A percentile compares a stretch with the other conserved stretches of the same genome.
These are phyloP conservation scores for Penicillium cinerascens DNA, from an alignment of 495 filamentous ascomycete species.

Conservation along the genomic window DNA sequence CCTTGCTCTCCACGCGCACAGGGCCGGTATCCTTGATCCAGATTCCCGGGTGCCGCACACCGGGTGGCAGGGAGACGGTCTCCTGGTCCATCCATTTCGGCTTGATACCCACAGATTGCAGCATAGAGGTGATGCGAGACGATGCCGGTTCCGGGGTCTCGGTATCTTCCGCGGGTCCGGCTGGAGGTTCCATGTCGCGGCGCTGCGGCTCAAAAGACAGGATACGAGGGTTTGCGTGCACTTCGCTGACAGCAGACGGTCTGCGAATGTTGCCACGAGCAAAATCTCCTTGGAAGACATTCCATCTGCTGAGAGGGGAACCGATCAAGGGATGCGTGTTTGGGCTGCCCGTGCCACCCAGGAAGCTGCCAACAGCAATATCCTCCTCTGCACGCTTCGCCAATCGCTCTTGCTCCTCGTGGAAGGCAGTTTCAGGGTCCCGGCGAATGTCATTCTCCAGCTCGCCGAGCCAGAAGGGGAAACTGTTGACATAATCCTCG, in stretches of 20 bases:
- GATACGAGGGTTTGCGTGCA: slow-evolving; percentile 18
- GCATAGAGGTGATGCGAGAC: slow-evolving; percentile 51
- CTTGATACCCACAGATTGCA: slow-evolving; percentile 72
- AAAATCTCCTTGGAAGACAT: slow-evolving; percentile 12
- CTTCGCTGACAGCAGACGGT: slow-evolving; percentile 16
- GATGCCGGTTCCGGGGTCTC: slow-evolving; percentile 10
- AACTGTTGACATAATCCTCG: slow-evolving; percentile 91
- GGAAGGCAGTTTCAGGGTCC: slow-evolving; percentile 87
- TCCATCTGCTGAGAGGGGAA: slow-evolving; percentile 48
- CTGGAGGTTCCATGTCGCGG: not conserved
- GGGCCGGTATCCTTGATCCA: slow-evolving; percentile 94
- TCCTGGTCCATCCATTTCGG: slow-evolving; percentile 57
- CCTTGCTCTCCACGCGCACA: slow-evolving; percentile 89
- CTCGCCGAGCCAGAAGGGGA: slow-evolving; percentile 93
- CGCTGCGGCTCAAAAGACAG: slow-evolving; percentile 18
- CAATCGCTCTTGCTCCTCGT: slow-evolving; percentile 80
- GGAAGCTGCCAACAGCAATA: slow-evolving; percentile 81
- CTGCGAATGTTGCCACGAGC: slow-evolving; percentile 23
- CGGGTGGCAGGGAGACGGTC: slow-evolving; percentile 62
- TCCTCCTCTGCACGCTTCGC: slow-evolving; percentile 80
- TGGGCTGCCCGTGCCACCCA: slow-evolving; percentile 49
- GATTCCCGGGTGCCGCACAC: slow-evolving; percentile 73
- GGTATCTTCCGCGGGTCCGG: slow-evolving; percentile 17
- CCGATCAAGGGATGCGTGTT: slow-evolving; percentile 48
- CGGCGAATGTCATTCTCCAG: slow-evolving; percentile 88